These are phyloP conservation scores for Rhizophora mangle DNA, from an alignment of 345 rosid genomes.

Conservation along the genomic window DNA sequence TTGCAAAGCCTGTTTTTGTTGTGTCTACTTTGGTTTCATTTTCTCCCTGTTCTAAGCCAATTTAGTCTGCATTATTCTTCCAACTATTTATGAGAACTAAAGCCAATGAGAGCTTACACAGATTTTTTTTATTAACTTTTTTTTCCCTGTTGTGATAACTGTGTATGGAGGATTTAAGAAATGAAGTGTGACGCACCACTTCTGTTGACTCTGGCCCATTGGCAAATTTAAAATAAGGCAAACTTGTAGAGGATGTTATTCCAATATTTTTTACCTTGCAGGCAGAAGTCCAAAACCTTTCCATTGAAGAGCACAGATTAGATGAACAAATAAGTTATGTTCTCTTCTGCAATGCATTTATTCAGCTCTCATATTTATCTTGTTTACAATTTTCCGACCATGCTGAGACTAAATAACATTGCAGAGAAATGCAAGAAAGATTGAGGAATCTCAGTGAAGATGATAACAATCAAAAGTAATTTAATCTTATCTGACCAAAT, in stretches of 20 bases:
- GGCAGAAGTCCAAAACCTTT: slow-evolving; percentile 84
- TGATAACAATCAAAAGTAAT: slow-evolving; percentile 76
- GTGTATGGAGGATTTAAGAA: too few relatives aligned
- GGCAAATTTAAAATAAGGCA: not conserved
- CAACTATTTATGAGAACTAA: too few relatives aligned
- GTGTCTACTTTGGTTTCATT: not conserved
- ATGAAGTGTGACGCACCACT: too few relatives aligned
- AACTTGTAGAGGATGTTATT: slow-evolving; percentile 5
- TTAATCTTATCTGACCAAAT: slow-evolving; percentile 10
- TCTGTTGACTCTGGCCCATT: too few relatives aligned
- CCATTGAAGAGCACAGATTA: slow-evolving; percentile 58
- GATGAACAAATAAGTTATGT: slow-evolving; percentile 59
- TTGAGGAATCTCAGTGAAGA: slow-evolving; percentile 89
- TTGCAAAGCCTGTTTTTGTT: not conserved
- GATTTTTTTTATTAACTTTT: too few relatives aligned
- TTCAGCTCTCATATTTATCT: slow-evolving; percentile 1
- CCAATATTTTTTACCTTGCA: slow-evolving; percentile 22
- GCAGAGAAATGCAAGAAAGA: slow-evolving; percentile 89
- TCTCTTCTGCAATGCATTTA: slow-evolving; percentile 14
- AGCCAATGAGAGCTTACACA: too few relatives aligned
- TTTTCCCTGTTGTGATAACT: too few relatives aligned
- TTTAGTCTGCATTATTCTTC: too few relatives aligned
- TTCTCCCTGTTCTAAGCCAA: too few relatives aligned
- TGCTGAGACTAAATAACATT: slow-evolving; percentile 34
- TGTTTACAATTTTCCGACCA: slow-evolving; percentile 10